phyloP scores from a whole-genome alignment of 495 filamentous ascomycete genomes.

The Pyronema domesticum region DNA sequence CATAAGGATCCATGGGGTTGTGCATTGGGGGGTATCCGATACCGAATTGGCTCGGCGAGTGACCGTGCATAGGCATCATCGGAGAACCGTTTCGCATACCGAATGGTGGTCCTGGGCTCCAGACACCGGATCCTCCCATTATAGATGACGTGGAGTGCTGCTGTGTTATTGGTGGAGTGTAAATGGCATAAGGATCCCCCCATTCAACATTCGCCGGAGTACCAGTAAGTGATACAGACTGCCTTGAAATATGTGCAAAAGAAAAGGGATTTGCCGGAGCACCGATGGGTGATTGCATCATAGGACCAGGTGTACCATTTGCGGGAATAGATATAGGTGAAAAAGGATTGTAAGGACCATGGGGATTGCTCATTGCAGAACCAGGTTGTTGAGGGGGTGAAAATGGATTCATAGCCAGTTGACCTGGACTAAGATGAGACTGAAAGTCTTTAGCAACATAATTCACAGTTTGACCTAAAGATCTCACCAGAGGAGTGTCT shows the following conservation, averaged over 20 bases:
- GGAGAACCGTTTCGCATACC: slow-evolving; percentile 16
- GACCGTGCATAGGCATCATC: slow-evolving; percentile 9
- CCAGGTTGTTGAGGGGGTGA: slow-evolving; percentile 18
- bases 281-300: slow-evolving; percentile 15
- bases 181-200: slow-evolving; percentile 17
- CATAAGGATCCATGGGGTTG: slow-evolving; percentile 3
- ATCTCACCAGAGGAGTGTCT: slow-evolving; percentile 21
- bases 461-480: neutral
- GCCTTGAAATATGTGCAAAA: slow-evolving; percentile 19
- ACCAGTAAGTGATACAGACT: slow-evolving; percentile 19
- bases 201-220: slow-evolving; percentile 13
- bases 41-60: slow-evolving; percentile 14
- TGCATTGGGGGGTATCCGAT: neutral
- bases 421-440: slow-evolving; percentile 21
- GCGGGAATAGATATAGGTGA: slow-evolving; percentile 10
- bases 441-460: slow-evolving; percentile 7
- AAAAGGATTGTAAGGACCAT: slow-evolving; percentile 16
- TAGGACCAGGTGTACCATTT: slow-evolving; percentile 9
- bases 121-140: slow-evolving; percentile 15
- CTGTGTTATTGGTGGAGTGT: slow-evolving; percentile 11
- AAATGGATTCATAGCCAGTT: slow-evolving; percentile 14
- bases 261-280: slow-evolving; percentile 11
- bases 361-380: slow-evolving; percentile 21
- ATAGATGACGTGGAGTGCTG: slow-evolving; percentile 17
- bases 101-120: slow-evolving; percentile 12